Evolutionary conservation across 2,329 filamentous ascomycete genomes (phyloP).

Genomic region (Coleophoma eucalyptorum): DNA sequence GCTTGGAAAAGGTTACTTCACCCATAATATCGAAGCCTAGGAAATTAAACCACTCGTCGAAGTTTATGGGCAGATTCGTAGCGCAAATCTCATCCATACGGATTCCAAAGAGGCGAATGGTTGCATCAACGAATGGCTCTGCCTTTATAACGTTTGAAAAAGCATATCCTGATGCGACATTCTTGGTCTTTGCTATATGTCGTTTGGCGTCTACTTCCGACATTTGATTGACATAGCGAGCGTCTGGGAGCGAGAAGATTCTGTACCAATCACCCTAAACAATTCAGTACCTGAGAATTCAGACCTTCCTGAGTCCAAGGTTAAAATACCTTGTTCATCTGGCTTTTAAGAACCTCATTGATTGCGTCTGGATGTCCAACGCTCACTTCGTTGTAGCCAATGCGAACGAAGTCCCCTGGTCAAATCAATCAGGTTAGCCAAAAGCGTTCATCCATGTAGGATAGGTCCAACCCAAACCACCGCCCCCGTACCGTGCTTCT

Average conservation of each 20-base stretch:
- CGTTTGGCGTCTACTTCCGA: constrained; percentile 29
- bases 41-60: constrained; percentile 14
- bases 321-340: constrained; percentile 13
- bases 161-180: constrained; percentile 25
- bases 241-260: constrained; percentile 32
- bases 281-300: no score
- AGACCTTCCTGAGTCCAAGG: no score
- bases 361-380: constrained; percentile 35
- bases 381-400: constrained; percentile 36
- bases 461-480: no score
- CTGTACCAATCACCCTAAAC: constrained; percentile 21
- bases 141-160: constrained; percentile 17
- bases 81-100: no score
- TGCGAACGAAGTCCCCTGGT: constrained; percentile 32
- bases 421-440: no score
- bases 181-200: constrained; percentile 26
- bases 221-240: constrained; percentile 33
- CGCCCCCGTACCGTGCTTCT: no score
- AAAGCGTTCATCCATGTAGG: no score
- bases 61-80: no score
- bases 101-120: no score
- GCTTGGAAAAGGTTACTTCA: constrained; percentile 24
- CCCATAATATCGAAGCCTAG: constrained; percentile 28
- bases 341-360: constrained; percentile 13
- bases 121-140: no score